Conservation (phyloP, 805 yeast genomes). For the Candida caryicola region DNA sequence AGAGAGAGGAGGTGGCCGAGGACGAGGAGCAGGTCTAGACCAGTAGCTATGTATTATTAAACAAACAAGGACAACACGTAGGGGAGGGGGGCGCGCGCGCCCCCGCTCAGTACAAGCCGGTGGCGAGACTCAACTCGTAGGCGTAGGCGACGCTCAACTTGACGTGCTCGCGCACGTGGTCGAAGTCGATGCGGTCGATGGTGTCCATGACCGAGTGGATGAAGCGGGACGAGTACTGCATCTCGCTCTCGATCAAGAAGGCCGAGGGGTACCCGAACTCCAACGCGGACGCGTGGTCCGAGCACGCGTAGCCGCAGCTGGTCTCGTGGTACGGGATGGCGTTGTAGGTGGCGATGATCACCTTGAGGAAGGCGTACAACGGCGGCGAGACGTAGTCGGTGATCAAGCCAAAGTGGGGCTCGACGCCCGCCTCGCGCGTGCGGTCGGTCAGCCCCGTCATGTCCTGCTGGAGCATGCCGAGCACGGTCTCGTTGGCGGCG, state of each 20-base stretch:
- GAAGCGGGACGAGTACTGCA: slow-evolving; percentile 60
- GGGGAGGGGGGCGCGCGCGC: no score
- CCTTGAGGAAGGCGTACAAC: slow-evolving; percentile 60
- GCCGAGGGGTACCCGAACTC: slow-evolving; percentile 82
- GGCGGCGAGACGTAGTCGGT: slow-evolving; percentile 60
- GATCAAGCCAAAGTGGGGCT: slow-evolving; percentile 76
- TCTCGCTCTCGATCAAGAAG: slow-evolving; percentile 75
- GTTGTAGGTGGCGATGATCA: slow-evolving; percentile 60
- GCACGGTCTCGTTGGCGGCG: slow-evolving; percentile 48
- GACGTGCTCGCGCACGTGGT: slow-evolving; percentile 77
- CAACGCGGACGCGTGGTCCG: slow-evolving; percentile 86
- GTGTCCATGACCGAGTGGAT: slow-evolving; percentile 82
- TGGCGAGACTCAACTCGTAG: slow-evolving; percentile 51
- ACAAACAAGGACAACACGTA: no score
- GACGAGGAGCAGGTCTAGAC: slow-evolving; percentile 9
- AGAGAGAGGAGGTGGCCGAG: slow-evolving; percentile 24
- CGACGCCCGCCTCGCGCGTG: slow-evolving; percentile 47
- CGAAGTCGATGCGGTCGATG: slow-evolving; percentile 71
- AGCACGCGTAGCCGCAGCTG: slow-evolving; percentile 86
- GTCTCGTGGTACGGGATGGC: slow-evolving; percentile 71
- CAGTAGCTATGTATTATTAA: not conserved
- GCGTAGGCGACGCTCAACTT: slow-evolving; percentile 73
- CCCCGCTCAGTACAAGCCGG: slow-evolving; percentile 14
- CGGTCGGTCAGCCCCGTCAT: slow-evolving; percentile 80
- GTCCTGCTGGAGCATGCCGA: slow-evolving; percentile 90